phyloP scores from a whole-genome alignment of 495 filamentous ascomycete genomes.

The Podospora tetraspora region DNA sequence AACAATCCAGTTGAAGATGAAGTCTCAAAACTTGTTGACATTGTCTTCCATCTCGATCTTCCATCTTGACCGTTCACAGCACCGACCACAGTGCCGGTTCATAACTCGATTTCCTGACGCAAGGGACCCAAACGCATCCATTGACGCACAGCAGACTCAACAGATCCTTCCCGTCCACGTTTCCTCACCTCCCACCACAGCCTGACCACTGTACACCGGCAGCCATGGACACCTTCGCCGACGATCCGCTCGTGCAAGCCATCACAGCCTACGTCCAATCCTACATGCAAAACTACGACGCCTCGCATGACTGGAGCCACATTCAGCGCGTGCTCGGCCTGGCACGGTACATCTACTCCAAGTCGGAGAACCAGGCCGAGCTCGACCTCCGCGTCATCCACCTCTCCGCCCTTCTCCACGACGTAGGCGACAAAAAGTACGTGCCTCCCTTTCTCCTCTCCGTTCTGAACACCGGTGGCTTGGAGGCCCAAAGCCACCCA shows the following conservation, averaged over 20 bases:
- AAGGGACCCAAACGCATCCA: background rate
- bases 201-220: background rate
- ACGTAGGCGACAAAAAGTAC: conserved; percentile 76
- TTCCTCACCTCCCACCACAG: background rate
- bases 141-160: background rate
- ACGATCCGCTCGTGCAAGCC: conserved; percentile 41
- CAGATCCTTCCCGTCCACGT: background rate
- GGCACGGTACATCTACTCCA: conserved; percentile 53
- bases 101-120: background rate
- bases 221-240: conserved; percentile 27
- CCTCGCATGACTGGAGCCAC: conserved; percentile 80
- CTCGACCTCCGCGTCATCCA: conserved; percentile 54
- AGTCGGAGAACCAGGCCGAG: conserved; percentile 40
- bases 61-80: background rate
- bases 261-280: conserved; percentile 54
- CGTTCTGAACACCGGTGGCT: background rate
- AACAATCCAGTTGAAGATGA: background rate
- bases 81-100: background rate
- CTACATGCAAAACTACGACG: conserved; percentile 79
- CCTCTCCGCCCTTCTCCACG: conserved; percentile 75
- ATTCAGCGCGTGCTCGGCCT: conserved; percentile 73
- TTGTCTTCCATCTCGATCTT: background rate
- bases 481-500: background rate
- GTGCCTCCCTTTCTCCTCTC: background rate
- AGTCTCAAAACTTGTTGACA: background rate